These are phyloP conservation scores for Cyclostephanos invisitatus DNA, from an alignment of 108 stramenopile genomes.

Conservation along the genomic window DNA sequence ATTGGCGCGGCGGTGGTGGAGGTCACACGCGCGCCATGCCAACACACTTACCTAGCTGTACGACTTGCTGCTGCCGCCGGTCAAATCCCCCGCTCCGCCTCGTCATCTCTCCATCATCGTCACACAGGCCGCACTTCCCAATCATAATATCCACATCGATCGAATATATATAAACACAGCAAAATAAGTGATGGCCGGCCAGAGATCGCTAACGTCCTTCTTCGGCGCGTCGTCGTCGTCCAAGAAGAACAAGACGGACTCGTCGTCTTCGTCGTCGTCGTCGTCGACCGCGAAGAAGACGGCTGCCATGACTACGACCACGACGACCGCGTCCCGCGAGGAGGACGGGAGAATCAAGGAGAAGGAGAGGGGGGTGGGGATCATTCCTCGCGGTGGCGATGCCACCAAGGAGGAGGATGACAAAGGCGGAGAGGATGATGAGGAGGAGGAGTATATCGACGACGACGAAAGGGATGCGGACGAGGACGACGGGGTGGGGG, in stretches of 20 bases:
- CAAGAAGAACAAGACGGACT: not conserved
- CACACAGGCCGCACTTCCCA: too few relatives aligned
- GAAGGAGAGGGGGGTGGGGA: not conserved
- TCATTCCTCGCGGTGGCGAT: not conserved
- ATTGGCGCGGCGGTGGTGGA: too few relatives aligned
- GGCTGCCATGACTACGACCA: not conserved
- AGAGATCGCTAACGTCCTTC: conserved; percentile 51
- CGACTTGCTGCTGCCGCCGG: too few relatives aligned
- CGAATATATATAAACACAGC: too few relatives aligned
- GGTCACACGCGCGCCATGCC: too few relatives aligned
- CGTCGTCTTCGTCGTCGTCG: too few relatives aligned
- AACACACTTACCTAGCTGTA: too few relatives aligned
- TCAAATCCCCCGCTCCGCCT: too few relatives aligned
- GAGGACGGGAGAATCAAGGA: conserved; percentile 9
- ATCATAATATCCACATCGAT: too few relatives aligned
- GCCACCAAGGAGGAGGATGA: not conserved
- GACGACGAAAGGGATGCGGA: conserved; percentile 22
- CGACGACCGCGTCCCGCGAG: not conserved
- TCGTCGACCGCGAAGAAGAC: not conserved
- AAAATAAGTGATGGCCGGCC: conserved; percentile 20
- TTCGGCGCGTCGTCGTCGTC: conserved; percentile 37
- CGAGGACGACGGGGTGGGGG: conserved; percentile 25
- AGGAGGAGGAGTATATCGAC: conserved; percentile 18
- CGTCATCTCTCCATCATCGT: too few relatives aligned
- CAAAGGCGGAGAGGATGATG: conserved; percentile 9